Conservation (phyloP, 2,329 filamentous ascomycete species). For the Phaeoacremonium minimum region DNA sequence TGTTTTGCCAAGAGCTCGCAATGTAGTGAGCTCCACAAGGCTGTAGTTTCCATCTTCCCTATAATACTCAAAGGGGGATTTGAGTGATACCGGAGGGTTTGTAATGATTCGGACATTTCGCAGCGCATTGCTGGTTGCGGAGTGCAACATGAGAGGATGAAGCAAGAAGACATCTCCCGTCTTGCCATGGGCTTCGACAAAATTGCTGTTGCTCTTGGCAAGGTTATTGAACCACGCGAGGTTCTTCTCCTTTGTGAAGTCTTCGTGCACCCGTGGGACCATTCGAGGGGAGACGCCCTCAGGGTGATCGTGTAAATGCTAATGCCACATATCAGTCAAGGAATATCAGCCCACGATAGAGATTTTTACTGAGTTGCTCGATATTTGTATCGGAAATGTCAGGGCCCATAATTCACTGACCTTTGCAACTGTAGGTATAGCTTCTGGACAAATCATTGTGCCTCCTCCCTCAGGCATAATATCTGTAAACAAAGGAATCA, state of each 20-base stretch:
- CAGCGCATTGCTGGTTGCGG: slow-evolving; percentile 41
- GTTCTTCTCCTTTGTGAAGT: slow-evolving; percentile 36
- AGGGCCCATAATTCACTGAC: no score
- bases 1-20: slow-evolving; percentile 41
- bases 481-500: slow-evolving; percentile 65
- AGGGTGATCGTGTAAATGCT: slow-evolving; percentile 55
- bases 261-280: slow-evolving; percentile 47
- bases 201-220: slow-evolving; percentile 32
- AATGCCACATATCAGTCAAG: no score
- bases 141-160: slow-evolving; percentile 58
- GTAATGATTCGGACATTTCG: slow-evolving; percentile 44
- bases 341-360: no score
- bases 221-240: slow-evolving; percentile 39
- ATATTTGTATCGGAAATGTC: no score
- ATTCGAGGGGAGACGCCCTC: slow-evolving; percentile 64
- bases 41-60: slow-evolving; percentile 43
- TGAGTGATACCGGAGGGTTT: slow-evolving; percentile 49
- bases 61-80: slow-evolving; percentile 48
- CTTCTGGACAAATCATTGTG: slow-evolving; percentile 59
- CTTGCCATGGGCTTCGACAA: slow-evolving; percentile 50
- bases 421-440: slow-evolving; percentile 52
- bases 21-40: slow-evolving; percentile 50
- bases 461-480: slow-evolving; percentile 57
- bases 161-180: slow-evolving; percentile 54
- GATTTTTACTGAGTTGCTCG: no score